Percentiles rank a stretch among this genome's conserved stretches.
Evolutionary conservation across 805 yeast species (phyloP).

Genomic region (Wickerhamomyces bisporus): DNA sequence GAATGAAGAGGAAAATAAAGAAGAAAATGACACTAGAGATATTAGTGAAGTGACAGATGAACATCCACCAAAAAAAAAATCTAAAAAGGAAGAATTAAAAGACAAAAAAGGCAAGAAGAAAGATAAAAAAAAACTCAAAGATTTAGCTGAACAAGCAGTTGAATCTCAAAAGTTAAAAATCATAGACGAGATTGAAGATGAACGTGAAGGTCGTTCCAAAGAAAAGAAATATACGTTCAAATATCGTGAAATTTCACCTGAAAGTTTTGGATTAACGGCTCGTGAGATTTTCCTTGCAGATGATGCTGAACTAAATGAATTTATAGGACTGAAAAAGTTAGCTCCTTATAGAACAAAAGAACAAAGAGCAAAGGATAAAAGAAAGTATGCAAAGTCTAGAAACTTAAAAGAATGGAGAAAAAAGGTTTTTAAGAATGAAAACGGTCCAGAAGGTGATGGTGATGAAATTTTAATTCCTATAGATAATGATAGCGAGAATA

Average conservation of each 20-base stretch:
- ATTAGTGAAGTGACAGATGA: conserved; percentile 14
- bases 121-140: conserved; percentile 54
- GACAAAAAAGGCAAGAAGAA: conserved; percentile 56
- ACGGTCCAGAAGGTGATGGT: conserved; percentile 32
- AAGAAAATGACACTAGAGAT: conserved; percentile 35
- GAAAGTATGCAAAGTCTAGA: conserved; percentile 78
- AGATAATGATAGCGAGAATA: conserved; percentile 4
- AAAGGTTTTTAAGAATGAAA: conserved; percentile 63
- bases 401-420: conserved; percentile 87
- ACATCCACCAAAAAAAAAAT: conserved; percentile 32
- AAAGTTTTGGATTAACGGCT: conserved; percentile 77
- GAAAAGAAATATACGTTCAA: conserved; percentile 52
- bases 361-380: conserved; percentile 65
- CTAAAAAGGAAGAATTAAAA: conserved; percentile 50
- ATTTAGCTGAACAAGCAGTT: conserved; percentile 73
- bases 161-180: conserved; percentile 63
- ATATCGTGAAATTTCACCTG: conserved; percentile 94
- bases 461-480: conserved; percentile 24
- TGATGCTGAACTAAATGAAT: conserved; percentile 79
- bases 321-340: conserved; percentile 82
- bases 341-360: conserved; percentile 88
- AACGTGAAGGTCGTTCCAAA: conserved; percentile 52
- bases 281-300: conserved; percentile 88
- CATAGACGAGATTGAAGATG: conserved; percentile 63
- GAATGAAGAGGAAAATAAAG: conserved; percentile 30